Evolutionary conservation across 2,329 filamentous ascomycete species (phyloP).

Genomic region (Curvularia eragrostidis): DNA sequence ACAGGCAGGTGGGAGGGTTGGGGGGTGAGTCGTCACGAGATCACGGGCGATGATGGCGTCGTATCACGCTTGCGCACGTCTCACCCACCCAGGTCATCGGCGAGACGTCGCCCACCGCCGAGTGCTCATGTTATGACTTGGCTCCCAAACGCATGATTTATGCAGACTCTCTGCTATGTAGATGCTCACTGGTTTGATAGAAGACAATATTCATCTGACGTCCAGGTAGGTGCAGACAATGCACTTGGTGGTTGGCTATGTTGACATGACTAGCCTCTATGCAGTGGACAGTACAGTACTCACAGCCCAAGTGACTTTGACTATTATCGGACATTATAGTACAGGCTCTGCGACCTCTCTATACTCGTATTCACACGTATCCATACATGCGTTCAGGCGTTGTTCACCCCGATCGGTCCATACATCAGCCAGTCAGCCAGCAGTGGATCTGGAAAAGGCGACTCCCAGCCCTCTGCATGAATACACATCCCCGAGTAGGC

Average conservation of each 20-base stretch:
- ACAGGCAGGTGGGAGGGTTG: conserved; percentile 13
- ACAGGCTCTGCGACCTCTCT: background rate
- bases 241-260: background rate
- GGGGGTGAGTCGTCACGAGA: conserved; percentile 22
- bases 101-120: conserved; percentile 21
- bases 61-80: conserved; percentile 36
- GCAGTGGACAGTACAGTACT: background rate
- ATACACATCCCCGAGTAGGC: too few species aligned
- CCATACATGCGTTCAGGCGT: background rate
- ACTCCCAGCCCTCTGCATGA: background rate
- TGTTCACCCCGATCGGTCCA: background rate
- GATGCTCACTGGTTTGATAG: background rate
- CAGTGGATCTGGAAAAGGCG: background rate
- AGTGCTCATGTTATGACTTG: conserved; percentile 10
- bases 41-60: conserved; percentile 33
- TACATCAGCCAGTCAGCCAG: background rate
- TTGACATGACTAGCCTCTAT: background rate
- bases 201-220: background rate
- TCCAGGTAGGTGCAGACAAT: background rate
- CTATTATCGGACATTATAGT: background rate
- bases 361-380: background rate
- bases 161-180: background rate
- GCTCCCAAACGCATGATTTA: background rate
- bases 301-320: background rate
- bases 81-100: conserved; percentile 25